Evolutionary conservation across 495 filamentous ascomycete genomes (phyloP).

Genomic region (Hyaloscypha variabilis): DNA sequence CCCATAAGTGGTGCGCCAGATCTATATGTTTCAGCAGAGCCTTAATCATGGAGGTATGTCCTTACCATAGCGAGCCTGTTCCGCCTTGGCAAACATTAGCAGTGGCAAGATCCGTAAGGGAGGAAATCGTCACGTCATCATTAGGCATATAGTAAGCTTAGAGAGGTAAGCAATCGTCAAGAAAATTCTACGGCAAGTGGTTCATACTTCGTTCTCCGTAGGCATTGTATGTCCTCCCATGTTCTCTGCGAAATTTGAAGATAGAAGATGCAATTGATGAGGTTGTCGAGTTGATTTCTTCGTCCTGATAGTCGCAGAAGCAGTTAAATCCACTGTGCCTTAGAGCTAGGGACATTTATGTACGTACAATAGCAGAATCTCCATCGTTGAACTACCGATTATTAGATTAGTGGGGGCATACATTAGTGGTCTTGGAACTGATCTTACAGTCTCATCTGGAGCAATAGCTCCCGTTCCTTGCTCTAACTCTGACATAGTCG

Average conservation of each 20-base stretch:
- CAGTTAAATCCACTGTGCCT: neutral
- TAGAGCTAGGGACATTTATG: neutral
- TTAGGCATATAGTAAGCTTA: neutral
- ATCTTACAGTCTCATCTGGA: no score
- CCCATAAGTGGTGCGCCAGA: neutral
- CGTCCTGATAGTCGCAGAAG: neutral
- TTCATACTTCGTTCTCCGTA: neutral
- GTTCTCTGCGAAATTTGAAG: neutral
- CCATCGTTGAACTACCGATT: neutral
- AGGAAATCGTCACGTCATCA: neutral
- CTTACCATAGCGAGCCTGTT: no score
- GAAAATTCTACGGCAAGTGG: neutral
- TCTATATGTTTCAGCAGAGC: neutral
- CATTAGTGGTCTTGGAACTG: neutral
- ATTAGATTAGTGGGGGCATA: neutral
- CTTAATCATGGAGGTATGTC: no score
- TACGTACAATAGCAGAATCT: neutral
- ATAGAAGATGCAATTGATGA: neutral
- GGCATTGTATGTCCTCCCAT: neutral
- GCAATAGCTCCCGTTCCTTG: no score
- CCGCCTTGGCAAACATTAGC: no score
- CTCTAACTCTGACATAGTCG: no score
- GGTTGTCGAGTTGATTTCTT: neutral
- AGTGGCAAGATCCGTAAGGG: neutral
- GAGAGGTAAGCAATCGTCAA: neutral